Conservation (phyloP, 2,329 filamentous ascomycete species). For the Monosporascus sp. region DNA sequence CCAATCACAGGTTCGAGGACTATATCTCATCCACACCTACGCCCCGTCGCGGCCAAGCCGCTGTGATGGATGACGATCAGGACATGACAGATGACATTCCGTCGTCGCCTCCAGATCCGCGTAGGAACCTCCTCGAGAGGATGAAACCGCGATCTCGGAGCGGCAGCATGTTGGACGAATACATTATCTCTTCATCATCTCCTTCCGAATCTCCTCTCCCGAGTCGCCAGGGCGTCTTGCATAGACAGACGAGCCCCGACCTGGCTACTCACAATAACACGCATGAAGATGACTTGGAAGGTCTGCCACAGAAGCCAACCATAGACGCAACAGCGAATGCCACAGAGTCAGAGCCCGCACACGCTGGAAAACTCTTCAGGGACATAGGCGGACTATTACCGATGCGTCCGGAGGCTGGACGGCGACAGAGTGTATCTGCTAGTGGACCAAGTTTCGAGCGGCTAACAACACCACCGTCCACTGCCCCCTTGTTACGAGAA, state of each 20-base stretch:
- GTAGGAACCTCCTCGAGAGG: slow-evolving; percentile 47
- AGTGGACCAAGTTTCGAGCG: not conserved
- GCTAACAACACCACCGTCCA: slow-evolving; percentile 10
- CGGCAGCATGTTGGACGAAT: slow-evolving; percentile 37
- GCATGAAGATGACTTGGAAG: not conserved
- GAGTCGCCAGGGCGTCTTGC: slow-evolving; percentile 20
- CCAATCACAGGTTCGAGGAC: slow-evolving; percentile 39
- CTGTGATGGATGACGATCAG: slow-evolving; percentile 40
- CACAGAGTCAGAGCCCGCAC: not conserved
- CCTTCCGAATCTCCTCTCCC: slow-evolving; percentile 44
- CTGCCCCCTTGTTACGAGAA: slow-evolving; percentile 9
- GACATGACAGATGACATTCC: slow-evolving; percentile 47
- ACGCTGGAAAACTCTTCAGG: not conserved
- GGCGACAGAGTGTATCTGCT: not conserved
- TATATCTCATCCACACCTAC: slow-evolving; percentile 57
- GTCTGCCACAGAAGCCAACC: not conserved
- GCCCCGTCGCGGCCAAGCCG: slow-evolving; percentile 48
- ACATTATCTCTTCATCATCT: slow-evolving; percentile 53
- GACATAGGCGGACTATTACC: not conserved
- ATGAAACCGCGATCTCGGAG: slow-evolving; percentile 45
- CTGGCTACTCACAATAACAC: slow-evolving; percentile 1
- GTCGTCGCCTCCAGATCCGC: slow-evolving; percentile 53
- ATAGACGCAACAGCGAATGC: not conserved
- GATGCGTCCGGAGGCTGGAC: not conserved
- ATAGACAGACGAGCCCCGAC: not conserved